Percentiles rank a stretch among this genome's conserved stretches.
phyloP scores from a whole-genome alignment of 225 moss, liverwort and hornwort species.

The Rhytidiadelphus loreus region DNA sequence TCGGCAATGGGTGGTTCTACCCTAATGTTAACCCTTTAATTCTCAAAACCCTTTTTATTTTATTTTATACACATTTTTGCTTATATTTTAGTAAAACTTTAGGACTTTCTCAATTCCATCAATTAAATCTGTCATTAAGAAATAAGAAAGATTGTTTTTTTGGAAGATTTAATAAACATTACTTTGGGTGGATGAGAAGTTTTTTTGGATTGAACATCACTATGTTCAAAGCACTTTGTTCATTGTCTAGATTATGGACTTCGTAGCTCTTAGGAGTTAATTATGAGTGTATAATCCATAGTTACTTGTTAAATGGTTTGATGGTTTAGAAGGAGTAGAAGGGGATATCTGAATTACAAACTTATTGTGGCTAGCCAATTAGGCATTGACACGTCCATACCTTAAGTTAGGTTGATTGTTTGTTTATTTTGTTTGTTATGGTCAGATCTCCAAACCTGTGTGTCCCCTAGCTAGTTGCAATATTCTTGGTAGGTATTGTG shows the following conservation, averaged over 20 bases:
- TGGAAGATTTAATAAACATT: background rate
- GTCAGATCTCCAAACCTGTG: no score
- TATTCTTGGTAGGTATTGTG: no score
- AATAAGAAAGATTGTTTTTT: background rate
- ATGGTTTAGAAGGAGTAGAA: background rate
- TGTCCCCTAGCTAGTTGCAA: no score
- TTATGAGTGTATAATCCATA: background rate
- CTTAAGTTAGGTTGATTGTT: no score
- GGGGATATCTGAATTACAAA: background rate
- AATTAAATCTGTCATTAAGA: background rate
- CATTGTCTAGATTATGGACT: background rate
- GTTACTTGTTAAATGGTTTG: rapidly evolving
- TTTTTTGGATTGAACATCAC: background rate
- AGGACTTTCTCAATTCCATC: background rate
- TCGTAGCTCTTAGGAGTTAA: background rate
- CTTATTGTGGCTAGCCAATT: background rate
- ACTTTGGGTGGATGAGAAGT: background rate
- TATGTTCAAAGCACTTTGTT: background rate
- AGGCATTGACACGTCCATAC: background rate
- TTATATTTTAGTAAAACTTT: background rate
- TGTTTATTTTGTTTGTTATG: no score
- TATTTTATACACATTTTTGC: background rate
- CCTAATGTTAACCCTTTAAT: background rate
- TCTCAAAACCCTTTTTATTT: no score
- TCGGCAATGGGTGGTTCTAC: no score